These are phyloP conservation scores for Populus davidiana DNA, from an alignment of 345 rosid species.

Conservation along the genomic window DNA sequence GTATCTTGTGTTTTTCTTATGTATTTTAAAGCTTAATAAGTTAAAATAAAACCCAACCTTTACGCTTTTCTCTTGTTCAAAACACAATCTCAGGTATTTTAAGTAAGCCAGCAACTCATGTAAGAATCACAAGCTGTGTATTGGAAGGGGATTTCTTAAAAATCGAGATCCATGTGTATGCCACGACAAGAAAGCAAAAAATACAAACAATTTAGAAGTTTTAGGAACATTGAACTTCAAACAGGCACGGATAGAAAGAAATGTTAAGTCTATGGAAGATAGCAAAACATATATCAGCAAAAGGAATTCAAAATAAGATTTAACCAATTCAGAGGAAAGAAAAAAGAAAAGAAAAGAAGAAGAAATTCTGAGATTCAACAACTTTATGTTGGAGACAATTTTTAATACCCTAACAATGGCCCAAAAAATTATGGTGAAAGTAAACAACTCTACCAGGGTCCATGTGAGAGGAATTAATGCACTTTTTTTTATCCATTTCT, in stretches of 20 bases:
- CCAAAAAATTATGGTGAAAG: constrained; percentile 9
- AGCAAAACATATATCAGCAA: neutral
- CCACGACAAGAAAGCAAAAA: neutral
- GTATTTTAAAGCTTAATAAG: neutral
- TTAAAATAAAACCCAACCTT: neutral
- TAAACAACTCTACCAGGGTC: neutral
- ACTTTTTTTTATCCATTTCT: neutral
- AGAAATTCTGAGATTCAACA: too few species aligned
- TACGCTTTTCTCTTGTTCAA: neutral
- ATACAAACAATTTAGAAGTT: neutral
- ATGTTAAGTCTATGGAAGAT: neutral
- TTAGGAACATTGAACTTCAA: neutral
- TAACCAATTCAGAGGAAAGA: neutral
- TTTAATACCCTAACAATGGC: neutral
- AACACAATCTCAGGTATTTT: neutral
- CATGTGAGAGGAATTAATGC: constrained; percentile 30
- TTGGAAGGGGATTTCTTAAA: neutral
- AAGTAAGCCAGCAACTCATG: neutral
- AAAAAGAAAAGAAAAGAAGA: neutral
- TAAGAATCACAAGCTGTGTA: neutral
- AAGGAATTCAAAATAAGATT: neutral
- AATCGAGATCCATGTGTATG: neutral
- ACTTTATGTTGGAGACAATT: neutral
- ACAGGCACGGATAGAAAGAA: neutral
- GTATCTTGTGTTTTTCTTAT: neutral